Base-by-base conservation (phyloP, 441 rosid genomes). In the Syzygium syzygioides region DNA sequence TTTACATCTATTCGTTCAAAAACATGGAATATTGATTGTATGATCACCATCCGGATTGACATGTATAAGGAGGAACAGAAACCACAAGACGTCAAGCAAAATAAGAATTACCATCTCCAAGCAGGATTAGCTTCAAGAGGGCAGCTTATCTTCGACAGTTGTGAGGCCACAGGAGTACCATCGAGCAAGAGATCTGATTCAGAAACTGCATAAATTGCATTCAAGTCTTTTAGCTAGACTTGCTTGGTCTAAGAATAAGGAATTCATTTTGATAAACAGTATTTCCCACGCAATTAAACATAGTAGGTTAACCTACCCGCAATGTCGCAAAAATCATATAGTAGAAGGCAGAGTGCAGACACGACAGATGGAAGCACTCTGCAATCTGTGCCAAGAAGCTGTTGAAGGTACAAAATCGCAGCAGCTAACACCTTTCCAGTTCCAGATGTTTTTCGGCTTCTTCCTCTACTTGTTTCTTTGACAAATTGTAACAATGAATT, bases 51-150 rank as follows among this genome's bases (percentile, higher is more conserved):
- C 13, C 18, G 18, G 52, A 48, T 10, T 26, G 71, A n/a, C 23
- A 48, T 26, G 55, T 34, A 84, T 15, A 48, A 30, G 19, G 60
- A 84, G 23, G 32, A 25, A 80, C 23, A 52, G 13, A 32, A 60
- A 55, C 30, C 9, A 4, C 13, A 6, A 48, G 37, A 68, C 4
- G 34, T 62, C 45, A 13, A 54, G 34, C 76, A 50, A 88, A 32
- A 79, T 23, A 86, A 86, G 85, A 25, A 89, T 93, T 96, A 97
- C 99, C 99, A 97, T 96, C 96, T 95, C 99, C 99, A 97, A 85
- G 90, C 89, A 50, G 97, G 95, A 91, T 92, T 91, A 13, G 94
- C 95, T 93, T 98, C 99, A 30, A 95, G 86, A 19, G 99, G 98
- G 86, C 92, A 90, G 76, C 92, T 87, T 52, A 98, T 93, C 91